Conservation (phyloP, 768 basidiomycete species). For the Pholiota conissans region DNA sequence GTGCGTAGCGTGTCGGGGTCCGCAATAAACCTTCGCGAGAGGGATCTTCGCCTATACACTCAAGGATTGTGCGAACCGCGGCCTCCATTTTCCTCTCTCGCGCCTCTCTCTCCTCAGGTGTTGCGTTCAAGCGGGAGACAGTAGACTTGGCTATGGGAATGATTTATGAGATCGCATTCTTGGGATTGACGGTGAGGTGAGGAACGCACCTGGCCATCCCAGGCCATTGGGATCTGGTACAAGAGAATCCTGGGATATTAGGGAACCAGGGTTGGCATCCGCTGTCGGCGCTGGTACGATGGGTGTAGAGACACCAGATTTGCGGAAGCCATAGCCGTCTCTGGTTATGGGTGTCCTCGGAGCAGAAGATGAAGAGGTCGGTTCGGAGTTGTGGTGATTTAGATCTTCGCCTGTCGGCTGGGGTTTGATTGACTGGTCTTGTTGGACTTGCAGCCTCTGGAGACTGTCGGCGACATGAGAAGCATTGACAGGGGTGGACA, state of each 20-base stretch:
- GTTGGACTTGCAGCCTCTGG: conserved; percentile 39
- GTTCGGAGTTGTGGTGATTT: neutral
- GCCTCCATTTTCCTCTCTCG: conserved; percentile 76
- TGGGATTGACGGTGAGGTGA: conserved; percentile 2
- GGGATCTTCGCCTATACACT: conserved; percentile 98
- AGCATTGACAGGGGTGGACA: conserved; percentile 18
- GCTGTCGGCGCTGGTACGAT: conserved; percentile 32
- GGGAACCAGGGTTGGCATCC: conserved; percentile 40
- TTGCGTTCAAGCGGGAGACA: conserved; percentile 78
- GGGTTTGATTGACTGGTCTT: neutral
- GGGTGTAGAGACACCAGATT: conserved; percentile 70
- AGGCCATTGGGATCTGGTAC: conserved; percentile 72
- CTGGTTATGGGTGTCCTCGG: conserved; percentile 40
- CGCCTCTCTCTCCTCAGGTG: conserved; percentile 66
- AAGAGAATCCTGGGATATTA: conserved; percentile 30
- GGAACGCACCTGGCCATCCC: conserved; percentile 83
- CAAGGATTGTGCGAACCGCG: conserved; percentile 90
- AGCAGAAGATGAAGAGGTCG: conserved; percentile 5
- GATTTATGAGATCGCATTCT: neutral
- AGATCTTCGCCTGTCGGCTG: neutral
- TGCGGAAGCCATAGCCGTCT: conserved; percentile 84
- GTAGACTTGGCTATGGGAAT: conserved; percentile 78
- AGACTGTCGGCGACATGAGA: conserved; percentile 44
- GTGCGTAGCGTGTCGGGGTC: conserved; percentile 95
- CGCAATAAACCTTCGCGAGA: conserved; percentile 88